Evolutionary conservation across 495 filamentous ascomycete species (phyloP).

Genomic region (Xylaria curta): DNA sequence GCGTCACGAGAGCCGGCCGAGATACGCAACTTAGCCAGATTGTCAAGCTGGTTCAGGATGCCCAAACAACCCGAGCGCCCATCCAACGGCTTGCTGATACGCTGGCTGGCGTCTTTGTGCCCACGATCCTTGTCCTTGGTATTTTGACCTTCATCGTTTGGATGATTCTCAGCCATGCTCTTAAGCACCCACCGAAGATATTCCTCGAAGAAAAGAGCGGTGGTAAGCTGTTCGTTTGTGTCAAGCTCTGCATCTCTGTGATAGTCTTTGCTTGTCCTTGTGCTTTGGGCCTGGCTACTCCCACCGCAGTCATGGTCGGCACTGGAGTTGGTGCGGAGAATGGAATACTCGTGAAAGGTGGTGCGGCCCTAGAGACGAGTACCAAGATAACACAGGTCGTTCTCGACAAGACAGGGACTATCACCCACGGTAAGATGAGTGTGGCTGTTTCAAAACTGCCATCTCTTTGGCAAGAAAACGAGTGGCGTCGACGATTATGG

Average conservation of each 20-base stretch:
- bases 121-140: constrained; percentile 83
- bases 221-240: constrained; percentile 91
- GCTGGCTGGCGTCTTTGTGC: constrained; percentile 94
- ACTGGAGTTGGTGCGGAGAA: constrained; percentile 97
- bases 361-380: constrained; percentile 88
- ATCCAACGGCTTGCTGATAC: constrained; percentile 94
- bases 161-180: constrained; percentile 92
- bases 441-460: constrained; percentile 74
- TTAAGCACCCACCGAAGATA: constrained; percentile 81
- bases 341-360: constrained; percentile 96
- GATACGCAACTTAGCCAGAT: constrained; percentile 98
- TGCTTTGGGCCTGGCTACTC: constrained; percentile 90
- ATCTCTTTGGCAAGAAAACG: constrained; percentile 69
- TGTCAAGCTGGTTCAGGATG: constrained; percentile 94
- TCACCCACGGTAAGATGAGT: constrained; percentile 94
- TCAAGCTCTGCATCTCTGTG: constrained; percentile 97
- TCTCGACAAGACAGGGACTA: constrained; percentile 98
- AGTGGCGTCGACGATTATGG: constrained; percentile 79
- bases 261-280: constrained; percentile 99
- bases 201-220: constrained; percentile 83
- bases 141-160: constrained; percentile 85
- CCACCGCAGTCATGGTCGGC: constrained; percentile 98
- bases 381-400: constrained; percentile 92
- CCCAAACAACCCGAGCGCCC: constrained; percentile 90
- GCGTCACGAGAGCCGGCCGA: constrained; percentile 88